Percentiles rank a stretch among this genome's conserved stretches.
These are phyloP conservation scores for Macrophomina phaseolina DNA, from an alignment of 2,329 filamentous ascomycete species.

Conservation along the genomic window DNA sequence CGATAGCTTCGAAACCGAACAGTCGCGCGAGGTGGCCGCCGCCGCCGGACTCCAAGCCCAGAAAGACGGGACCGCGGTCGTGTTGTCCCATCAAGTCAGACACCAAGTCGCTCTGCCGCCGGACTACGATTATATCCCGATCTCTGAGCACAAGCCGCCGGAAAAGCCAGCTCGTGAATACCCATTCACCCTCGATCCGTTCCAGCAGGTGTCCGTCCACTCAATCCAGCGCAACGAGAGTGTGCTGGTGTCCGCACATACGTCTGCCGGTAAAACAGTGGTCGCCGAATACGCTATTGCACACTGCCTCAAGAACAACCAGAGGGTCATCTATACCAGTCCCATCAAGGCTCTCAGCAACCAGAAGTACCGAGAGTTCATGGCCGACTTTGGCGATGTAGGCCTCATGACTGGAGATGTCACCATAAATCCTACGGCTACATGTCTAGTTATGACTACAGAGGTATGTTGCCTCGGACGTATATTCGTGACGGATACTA, in stretches of 20 bases:
- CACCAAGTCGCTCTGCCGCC: slow-evolving; percentile 96
- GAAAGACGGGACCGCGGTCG: slow-evolving; percentile 72
- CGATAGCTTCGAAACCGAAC: slow-evolving; percentile 92
- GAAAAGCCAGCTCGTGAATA: slow-evolving; percentile 83
- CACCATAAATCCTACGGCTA: slow-evolving; percentile 97
- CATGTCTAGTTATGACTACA: slow-evolving; percentile 98
- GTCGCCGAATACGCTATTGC: slow-evolving; percentile 98
- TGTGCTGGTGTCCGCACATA: slow-evolving; percentile 95
- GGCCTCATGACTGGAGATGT: slow-evolving; percentile 99
- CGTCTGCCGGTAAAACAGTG: slow-evolving; percentile 96
- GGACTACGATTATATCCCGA: slow-evolving; percentile 92
- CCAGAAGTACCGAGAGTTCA: slow-evolving; percentile 97
- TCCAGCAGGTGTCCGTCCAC: slow-evolving; percentile 92
- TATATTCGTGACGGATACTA: not conserved
- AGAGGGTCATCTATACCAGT: slow-evolving; percentile 98
- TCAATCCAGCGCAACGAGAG: slow-evolving; percentile 97
- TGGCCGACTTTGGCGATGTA: slow-evolving; percentile 93
- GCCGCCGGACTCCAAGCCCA: slow-evolving; percentile 70
- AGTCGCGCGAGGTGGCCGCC: slow-evolving; percentile 86
- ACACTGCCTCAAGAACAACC: slow-evolving; percentile 95
- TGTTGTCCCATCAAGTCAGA: slow-evolving; percentile 95
- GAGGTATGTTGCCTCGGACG: slow-evolving; percentile 53
- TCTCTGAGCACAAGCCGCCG: slow-evolving; percentile 91
- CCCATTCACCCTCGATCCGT: slow-evolving; percentile 92
- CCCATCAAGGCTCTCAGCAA: slow-evolving; percentile 99